Evolutionary conservation across 2,329 filamentous ascomycete species (phyloP).

Genomic region (Magnaporthales sp.): DNA sequence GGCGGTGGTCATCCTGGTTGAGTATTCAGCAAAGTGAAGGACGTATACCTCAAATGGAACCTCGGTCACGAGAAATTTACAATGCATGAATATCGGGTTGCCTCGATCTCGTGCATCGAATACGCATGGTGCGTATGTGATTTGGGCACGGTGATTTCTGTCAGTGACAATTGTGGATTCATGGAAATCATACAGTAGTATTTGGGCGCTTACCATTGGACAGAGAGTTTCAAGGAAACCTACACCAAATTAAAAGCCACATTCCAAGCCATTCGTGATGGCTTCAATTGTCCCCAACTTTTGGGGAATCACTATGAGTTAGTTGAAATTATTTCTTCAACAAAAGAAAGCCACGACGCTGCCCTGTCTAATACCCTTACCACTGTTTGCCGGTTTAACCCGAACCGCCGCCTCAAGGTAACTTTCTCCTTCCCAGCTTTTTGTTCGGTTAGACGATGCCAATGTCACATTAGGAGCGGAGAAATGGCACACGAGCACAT

Average conservation of each 20-base stretch:
- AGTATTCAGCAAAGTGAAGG: not conserved
- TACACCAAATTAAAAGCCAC: not conserved
- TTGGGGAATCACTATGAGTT: not conserved
- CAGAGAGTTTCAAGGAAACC: not conserved
- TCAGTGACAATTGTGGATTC: not conserved
- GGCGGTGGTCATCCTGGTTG: not conserved
- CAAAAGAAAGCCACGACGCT: not conserved
- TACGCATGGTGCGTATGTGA: not conserved
- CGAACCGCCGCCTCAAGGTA: not conserved
- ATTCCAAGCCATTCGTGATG: not conserved
- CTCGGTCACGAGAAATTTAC: not conserved
- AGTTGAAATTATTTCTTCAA: not conserved
- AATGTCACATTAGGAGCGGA: slow-evolving; percentile 4
- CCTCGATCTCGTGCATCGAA: not conserved
- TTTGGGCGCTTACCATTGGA: not conserved
- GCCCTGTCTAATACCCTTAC: not conserved
- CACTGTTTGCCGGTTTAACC: not conserved
- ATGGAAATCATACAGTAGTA: not conserved
- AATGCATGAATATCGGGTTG: not conserved
- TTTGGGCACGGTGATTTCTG: not conserved
- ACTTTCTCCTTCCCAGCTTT: not conserved
- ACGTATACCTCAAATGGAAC: not conserved
- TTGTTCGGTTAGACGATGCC: not conserved
- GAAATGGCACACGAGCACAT: slow-evolving; percentile 5
- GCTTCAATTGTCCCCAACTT: not conserved